Evolutionary conservation across 2,329 filamentous ascomycete species (phyloP), one percentile per base, ranked within the genome.

Genomic region (Aphanocladium album): DNA sequence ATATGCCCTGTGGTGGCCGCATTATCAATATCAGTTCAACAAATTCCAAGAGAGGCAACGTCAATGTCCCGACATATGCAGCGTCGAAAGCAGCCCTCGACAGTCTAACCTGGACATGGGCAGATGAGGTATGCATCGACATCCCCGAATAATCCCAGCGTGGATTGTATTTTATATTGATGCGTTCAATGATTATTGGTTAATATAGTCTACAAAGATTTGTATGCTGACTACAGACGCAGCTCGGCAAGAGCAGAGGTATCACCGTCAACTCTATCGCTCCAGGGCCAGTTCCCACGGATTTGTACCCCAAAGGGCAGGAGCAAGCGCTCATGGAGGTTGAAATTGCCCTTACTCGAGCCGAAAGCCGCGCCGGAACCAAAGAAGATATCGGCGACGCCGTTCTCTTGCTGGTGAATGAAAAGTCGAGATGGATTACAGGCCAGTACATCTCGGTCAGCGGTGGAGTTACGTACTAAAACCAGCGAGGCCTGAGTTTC

Each of bases 251-350:
- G 0, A 71, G 68, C 21, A 69, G 70, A 45, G 75, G 76, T 16
- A 76, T 80, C 57, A 79, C 76, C 0, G 71, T 79, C 43, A 80
- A 79, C 54, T 73, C 76, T 1, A 64, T 79, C 8, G 72, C 71
- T 0, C 77, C 76, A 0, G 77, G 77, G 0, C 73, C 74, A 0
- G 72, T 74, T 0, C 53, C 45, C 1, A 79, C 77, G 1, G 76
- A 78, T 6, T 58, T 67, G 1, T 63, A 64, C 54, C 66, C 66
- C 0, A 43, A 61, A 0, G 67, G 61, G 0, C 43, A 62, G 0
- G 66, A 63, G 21, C 57, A 65, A 2, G 67, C 67, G 9, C 37
- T 73, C 2, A 64, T 64, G 5, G 50, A 47, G 16, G 50, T 62
- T 1, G 53, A 72, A 23, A 51, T 69, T 1, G 60, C 61, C 0